Base-by-base conservation (phyloP, 1,284 basidiomycete genomes). In the Ceratobasidium sp. region DNA sequence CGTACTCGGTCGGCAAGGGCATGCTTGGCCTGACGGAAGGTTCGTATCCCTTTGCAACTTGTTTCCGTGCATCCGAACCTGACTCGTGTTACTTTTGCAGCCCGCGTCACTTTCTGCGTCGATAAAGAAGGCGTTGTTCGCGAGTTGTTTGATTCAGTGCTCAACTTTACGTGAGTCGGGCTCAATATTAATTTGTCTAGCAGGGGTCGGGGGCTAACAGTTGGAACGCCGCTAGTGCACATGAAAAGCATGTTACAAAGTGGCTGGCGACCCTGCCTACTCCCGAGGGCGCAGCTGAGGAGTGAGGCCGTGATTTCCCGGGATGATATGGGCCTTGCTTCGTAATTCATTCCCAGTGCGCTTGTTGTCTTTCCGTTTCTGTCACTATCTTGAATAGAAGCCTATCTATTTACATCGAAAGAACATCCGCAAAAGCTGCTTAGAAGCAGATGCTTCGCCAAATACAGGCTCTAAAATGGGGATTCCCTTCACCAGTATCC, bases 21-120 rank as follows among this genome's bases (percentile, higher is more conserved):
- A 79, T 93, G 75, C 80, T 93, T 34, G 92, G 93, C 14, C 78
- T 93, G 34, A 82, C 83, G 0, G 85, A 87, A 43, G 81, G 83
- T 83, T 64, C 9, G 79, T 77, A 16, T 24, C 16, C 16, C 58
- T 6, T n/a, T 46, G 27, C 6, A 63, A 39, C 41, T 64, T 43
- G 16, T 53, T 31, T 13, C 43, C 37, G 24, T 24, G 53, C 48
- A 53, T 27, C 8, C 46, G 41, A 22, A 51, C 19, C 31, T 16
- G 31, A 46, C 48, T n/a, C 48, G 19, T 14, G 39, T 27, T 14
- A 46, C n/a, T 48, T 48, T 46, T 13, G 29, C 71, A 76, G 89
- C 90, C 4, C 86, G 92, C 27, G 86, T 88, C 29, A 94, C 92
- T 0, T 90, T 93, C 80, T 84, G 93, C 78, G 88, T 94, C 74